Evolutionary conservation across 495 filamentous ascomycete genomes (phyloP).

Genomic region (Articulospora tetracladia): DNA sequence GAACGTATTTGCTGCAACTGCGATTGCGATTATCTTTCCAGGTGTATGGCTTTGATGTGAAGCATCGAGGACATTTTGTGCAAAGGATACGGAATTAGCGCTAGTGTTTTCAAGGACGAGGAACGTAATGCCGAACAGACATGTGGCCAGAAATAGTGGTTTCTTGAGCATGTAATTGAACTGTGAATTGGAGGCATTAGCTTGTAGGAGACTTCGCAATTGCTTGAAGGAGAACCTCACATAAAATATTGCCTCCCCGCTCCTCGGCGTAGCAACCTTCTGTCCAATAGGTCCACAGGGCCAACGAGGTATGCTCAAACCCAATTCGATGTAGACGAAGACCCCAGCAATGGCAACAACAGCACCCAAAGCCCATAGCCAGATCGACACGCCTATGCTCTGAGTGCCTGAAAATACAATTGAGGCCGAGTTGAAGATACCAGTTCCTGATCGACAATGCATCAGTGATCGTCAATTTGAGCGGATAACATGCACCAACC

Average conservation of each 20-base stretch:
- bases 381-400: slow-evolving; percentile 4
- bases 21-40: slow-evolving; percentile 38
- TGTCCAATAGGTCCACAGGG: slow-evolving; percentile 4
- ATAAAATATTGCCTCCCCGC: slow-evolving; percentile 11
- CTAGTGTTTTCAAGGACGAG: slow-evolving; percentile 48
- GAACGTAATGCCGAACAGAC: slow-evolving; percentile 43
- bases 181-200: background rate
- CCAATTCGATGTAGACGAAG: slow-evolving; percentile 7
- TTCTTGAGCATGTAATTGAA: slow-evolving; percentile 10
- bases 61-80: slow-evolving; percentile 17
- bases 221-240: background rate
- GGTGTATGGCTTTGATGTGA: slow-evolving; percentile 9
- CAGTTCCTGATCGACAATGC: slow-evolving; percentile 2
- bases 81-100: slow-evolving; percentile 39
- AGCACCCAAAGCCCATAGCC: slow-evolving; percentile 4
- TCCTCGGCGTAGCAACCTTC: slow-evolving; percentile 6
- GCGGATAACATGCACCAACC: background rate
- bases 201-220: background rate
- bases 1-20: slow-evolving; percentile 26
- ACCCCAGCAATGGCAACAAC: slow-evolving; percentile 2
- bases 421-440: slow-evolving; percentile 9
- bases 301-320: slow-evolving; percentile 6
- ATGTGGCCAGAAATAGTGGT: slow-evolving; percentile 31
- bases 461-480: background rate
- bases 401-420: slow-evolving; percentile 4